A percentile compares a stretch with the other conserved stretches of the same genome.
Evolutionary conservation across 306 rosid species (phyloP).

Genomic region (Arachis hypogaea): DNA sequence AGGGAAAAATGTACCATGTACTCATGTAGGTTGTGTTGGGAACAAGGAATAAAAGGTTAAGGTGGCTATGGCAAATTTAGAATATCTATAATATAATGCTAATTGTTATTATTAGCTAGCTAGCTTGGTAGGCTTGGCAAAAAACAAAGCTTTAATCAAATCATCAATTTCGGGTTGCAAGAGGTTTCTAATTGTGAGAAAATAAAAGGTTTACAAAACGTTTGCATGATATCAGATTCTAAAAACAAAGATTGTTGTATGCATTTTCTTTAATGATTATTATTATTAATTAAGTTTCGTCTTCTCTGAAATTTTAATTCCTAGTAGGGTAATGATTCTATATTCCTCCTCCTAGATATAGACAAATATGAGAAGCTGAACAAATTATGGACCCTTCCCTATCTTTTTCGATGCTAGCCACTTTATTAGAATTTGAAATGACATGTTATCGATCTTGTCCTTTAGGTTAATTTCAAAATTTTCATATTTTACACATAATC

Average conservation of each 20-base stretch:
- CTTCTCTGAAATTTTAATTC: conserved; percentile 28
- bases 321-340: conserved; percentile 2
- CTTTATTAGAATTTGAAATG: conserved; percentile 7
- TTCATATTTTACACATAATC: background rate
- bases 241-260: conserved; percentile 3
- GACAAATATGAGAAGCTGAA: conserved; percentile 36
- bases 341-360: conserved; percentile 1
- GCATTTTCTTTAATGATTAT: background rate
- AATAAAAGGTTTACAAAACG: background rate
- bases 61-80: conserved; percentile 5
- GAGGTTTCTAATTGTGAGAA: background rate
- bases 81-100: background rate
- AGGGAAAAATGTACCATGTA: background rate
- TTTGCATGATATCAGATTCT: conserved; percentile 1
- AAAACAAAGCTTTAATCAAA: background rate
- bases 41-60: background rate
- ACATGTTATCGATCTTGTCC: conserved; percentile 6
- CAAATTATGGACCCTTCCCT: conserved; percentile 10
- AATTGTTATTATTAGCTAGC: too few species aligned
- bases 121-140: conserved; percentile 1
- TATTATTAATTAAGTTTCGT: background rate
- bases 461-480: background rate
- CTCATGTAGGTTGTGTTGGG: conserved; percentile 7
- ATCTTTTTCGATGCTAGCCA: background rate
- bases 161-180: too few species aligned